Conservation (phyloP, 129 eudicot species). For the Flaveria bidentis region DNA sequence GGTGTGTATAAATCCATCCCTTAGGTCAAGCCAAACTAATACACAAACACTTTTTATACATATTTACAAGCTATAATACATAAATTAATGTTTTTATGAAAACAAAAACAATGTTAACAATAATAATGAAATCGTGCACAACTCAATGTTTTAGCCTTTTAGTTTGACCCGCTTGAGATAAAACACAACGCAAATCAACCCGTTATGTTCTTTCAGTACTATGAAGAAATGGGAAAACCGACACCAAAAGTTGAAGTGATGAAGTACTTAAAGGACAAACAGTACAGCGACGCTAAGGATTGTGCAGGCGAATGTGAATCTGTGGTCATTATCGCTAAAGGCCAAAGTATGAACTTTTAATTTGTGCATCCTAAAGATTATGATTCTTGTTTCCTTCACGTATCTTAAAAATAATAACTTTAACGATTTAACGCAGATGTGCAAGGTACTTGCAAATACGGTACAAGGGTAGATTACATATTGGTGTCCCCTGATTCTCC, state of each 20-base stretch:
- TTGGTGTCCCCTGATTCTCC: slow-evolving; percentile 70
- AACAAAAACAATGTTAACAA: background rate
- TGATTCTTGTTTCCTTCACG: background rate
- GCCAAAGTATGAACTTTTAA: slow-evolving; percentile 67
- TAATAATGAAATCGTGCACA: background rate
- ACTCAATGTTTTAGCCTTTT: no score
- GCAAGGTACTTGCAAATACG: slow-evolving; percentile 96
- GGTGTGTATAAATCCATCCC: slow-evolving; percentile 38
- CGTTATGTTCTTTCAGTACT: slow-evolving; percentile 53
- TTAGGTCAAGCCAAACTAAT: background rate
- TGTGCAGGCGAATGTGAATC: slow-evolving; percentile 95
- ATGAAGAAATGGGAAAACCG: slow-evolving; percentile 96
- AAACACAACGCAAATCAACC: background rate
- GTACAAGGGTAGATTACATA: slow-evolving; percentile 85
- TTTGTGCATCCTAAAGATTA: background rate
- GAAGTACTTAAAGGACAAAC: slow-evolving; percentile 69
- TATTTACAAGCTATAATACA: background rate
- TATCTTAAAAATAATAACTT: background rate
- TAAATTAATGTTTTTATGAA: background rate
- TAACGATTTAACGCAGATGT: slow-evolving; percentile 54
- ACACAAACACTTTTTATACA: background rate
- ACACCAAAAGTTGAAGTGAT: slow-evolving; percentile 91
- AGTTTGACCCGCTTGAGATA: background rate
- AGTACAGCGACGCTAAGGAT: slow-evolving; percentile 81
- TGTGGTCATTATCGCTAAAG: slow-evolving; percentile 93